phyloP scores from a whole-genome alignment of 1,284 basidiomycete species.

The Phellinidium pouzarii region DNA sequence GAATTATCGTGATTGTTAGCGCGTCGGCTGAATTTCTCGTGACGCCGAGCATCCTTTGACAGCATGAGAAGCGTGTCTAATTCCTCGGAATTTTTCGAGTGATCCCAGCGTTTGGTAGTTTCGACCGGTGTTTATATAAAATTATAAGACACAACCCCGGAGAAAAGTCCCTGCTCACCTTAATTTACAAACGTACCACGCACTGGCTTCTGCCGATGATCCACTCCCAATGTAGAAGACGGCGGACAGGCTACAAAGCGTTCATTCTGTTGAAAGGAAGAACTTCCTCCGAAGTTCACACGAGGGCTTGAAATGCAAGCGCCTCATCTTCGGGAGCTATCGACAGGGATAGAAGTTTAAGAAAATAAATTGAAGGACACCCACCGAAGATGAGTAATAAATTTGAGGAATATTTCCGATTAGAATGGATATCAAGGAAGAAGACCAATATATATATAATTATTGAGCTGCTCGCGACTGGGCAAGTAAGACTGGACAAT shows the following conservation, averaged over 20 bases:
- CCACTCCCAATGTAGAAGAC: conserved; percentile 5
- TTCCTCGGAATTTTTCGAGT: not conserved
- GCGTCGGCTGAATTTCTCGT: no score
- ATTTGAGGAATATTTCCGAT: no score
- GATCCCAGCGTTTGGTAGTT: not conserved
- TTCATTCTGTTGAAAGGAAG: not conserved
- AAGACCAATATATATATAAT: no score
- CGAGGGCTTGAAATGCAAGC: not conserved
- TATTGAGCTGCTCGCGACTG: no score
- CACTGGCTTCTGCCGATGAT: conserved; percentile 1
- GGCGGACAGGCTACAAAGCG: not conserved
- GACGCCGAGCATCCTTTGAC: not conserved
- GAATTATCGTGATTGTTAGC: no score
- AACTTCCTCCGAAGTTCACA: conserved; percentile 11
- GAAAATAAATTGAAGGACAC: not conserved
- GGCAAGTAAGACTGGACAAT: no score
- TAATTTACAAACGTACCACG: not conserved
- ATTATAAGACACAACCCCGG: not conserved
- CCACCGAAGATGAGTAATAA: no score
- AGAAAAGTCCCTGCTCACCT: not conserved
- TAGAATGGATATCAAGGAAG: no score
- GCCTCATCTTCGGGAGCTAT: not conserved
- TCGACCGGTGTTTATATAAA: not conserved
- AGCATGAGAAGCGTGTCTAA: not conserved
- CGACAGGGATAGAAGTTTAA: not conserved